A percentile compares a stretch with the other conserved stretches of the same genome.
These are phyloP conservation scores for Tetracladium marchalianum DNA, from an alignment of 495 filamentous ascomycete species.

Conservation along the genomic window DNA sequence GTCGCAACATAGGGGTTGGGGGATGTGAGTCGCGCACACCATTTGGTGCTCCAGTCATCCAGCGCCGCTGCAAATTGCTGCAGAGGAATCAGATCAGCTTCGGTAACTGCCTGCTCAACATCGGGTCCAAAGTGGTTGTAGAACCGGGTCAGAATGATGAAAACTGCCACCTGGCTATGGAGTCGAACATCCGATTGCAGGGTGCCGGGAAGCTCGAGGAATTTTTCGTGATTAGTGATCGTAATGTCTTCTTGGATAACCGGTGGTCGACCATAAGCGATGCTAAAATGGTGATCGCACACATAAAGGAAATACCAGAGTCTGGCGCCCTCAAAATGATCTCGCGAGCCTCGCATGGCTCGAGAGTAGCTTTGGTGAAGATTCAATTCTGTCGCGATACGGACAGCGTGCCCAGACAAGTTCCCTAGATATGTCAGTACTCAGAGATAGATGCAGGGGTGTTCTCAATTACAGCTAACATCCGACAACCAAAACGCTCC, in stretches of 20 bases:
- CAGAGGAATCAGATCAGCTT: conserved; percentile 41
- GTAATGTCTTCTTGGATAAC: conserved; percentile 40
- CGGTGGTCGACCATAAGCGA: conserved; percentile 30
- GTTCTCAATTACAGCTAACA: conserved; percentile 15
- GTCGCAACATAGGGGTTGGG: conserved; percentile 42
- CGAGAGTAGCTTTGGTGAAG: conserved; percentile 35
- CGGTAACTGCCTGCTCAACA: conserved; percentile 39
- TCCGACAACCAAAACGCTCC: conserved; percentile 31
- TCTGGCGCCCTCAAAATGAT: conserved; percentile 35
- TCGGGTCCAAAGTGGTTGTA: conserved; percentile 48
- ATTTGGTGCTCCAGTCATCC: conserved; percentile 47
- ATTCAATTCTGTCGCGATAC: conserved; percentile 31
- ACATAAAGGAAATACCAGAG: conserved; percentile 33
- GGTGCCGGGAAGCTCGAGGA: conserved; percentile 35
- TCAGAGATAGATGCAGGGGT: not conserved
- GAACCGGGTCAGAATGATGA: conserved; percentile 47
- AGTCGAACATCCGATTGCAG: conserved; percentile 44
- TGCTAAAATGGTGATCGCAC: conserved; percentile 35
- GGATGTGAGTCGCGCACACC: conserved; percentile 36
- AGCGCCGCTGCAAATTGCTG: conserved; percentile 43
- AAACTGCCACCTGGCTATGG: conserved; percentile 45
- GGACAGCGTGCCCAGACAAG: conserved; percentile 30
- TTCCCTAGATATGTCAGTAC: conserved; percentile 21
- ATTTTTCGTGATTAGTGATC: conserved; percentile 41
- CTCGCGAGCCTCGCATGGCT: conserved; percentile 26